These are phyloP conservation scores for Eucalyptus cloeziana DNA, from an alignment of 345 rosid genomes.

Conservation along the genomic window DNA sequence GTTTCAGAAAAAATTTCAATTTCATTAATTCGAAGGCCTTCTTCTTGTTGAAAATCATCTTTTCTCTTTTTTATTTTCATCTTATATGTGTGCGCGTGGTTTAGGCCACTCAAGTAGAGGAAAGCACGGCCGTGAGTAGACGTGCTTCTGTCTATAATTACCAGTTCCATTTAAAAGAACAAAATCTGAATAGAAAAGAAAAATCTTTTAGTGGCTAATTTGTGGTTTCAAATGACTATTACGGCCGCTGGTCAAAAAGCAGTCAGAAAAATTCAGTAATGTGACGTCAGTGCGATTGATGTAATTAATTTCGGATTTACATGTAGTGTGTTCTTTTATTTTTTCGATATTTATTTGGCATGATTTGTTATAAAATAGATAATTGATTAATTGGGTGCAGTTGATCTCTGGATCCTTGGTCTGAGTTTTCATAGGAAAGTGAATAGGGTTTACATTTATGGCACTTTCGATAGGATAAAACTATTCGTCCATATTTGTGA, in stretches of 20 bases:
- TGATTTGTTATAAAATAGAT: background rate
- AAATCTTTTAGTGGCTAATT: background rate
- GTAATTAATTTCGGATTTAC: background rate
- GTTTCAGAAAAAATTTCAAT: no score
- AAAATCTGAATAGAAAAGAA: background rate
- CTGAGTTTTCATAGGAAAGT: background rate
- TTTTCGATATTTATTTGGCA: background rate
- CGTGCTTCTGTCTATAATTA: background rate
- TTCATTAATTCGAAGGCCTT: no score
- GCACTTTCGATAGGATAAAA: background rate
- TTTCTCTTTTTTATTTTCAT: background rate
- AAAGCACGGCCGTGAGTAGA: background rate
- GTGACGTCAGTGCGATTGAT: background rate
- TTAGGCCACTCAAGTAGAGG: background rate
- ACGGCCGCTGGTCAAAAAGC: background rate
- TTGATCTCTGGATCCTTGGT: background rate
- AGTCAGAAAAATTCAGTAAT: background rate
- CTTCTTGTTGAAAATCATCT: no score
- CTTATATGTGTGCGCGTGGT: background rate
- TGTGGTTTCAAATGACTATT: background rate
- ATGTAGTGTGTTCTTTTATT: background rate
- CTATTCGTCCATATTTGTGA: background rate
- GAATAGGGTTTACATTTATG: background rate
- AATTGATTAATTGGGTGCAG: background rate
- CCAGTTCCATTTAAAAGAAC: background rate